These are phyloP conservation scores for Ascochyta viciae-villosae DNA, from an alignment of 2,329 filamentous ascomycete genomes.

Conservation along the genomic window DNA sequence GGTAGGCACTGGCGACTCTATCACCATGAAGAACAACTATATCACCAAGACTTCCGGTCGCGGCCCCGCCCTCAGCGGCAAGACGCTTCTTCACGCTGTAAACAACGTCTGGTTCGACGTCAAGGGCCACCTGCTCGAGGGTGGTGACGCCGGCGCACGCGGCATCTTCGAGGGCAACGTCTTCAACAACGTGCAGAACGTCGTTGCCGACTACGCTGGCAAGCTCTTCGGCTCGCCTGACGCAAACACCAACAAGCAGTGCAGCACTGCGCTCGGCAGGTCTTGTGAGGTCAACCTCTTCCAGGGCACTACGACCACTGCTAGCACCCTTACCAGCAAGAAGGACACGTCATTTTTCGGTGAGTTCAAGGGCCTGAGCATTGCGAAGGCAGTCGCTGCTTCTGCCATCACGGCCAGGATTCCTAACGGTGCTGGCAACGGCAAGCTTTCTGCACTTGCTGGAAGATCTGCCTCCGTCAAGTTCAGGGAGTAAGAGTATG, in stretches of 20 bases:
- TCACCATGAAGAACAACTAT: conserved; percentile 30
- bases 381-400: conserved; percentile 2
- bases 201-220: conserved; percentile 14
- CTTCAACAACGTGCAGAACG: conserved; percentile 17
- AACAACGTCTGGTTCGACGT: conserved; percentile 26
- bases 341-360: conserved; percentile 16
- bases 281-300: conserved; percentile 17
- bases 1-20: conserved; percentile 23
- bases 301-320: conserved; percentile 16
- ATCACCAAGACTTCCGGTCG: conserved; percentile 23
- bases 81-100: conserved; percentile 25
- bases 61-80: conserved; percentile 21
- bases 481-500: conserved; percentile 6
- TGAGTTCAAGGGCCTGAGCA: conserved; percentile 11
- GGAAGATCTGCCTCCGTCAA: conserved; percentile 5
- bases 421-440: conserved; percentile 8
- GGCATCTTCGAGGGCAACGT: conserved; percentile 27
- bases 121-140: conserved; percentile 25
- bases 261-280: conserved; percentile 17
- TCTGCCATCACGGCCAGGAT: conserved; percentile 9
- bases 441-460: conserved; percentile 18
- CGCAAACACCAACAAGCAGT: conserved; percentile 17
- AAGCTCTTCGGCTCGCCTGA: conserved; percentile 19
- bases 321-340: conserved; percentile 5
- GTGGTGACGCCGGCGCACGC: conserved; percentile 8